Percentiles rank a stretch among this genome's conserved stretches.
Conservation (phyloP, 2,329 filamentous ascomycete genomes). For the Hypoxylon sp. region DNA sequence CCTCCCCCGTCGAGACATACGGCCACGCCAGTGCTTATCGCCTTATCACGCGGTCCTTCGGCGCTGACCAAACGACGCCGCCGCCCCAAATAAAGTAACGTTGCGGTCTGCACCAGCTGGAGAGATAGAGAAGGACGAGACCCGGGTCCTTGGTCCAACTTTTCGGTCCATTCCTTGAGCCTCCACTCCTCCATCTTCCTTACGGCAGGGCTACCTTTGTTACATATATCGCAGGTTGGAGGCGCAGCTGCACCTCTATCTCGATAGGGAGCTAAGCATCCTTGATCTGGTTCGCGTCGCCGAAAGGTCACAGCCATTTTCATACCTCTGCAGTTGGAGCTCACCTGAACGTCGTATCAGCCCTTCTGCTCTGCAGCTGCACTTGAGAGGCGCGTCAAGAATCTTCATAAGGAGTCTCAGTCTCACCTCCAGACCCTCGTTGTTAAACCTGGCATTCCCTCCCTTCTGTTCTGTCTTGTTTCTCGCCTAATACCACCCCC, state of each 20-base stretch:
- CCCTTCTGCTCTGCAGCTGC: constrained; percentile 16
- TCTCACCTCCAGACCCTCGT: constrained; percentile 16
- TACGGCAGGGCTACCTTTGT: constrained; percentile 10
- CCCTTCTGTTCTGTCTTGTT: constrained; percentile 14
- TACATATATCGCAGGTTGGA: no score
- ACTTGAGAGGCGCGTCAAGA: constrained; percentile 1
- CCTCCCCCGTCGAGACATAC: no score
- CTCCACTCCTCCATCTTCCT: constrained; percentile 10
- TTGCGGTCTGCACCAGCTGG: constrained; percentile 28
- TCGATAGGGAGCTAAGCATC: constrained; percentile 16
- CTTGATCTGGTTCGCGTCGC: constrained; percentile 11
- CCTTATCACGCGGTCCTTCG: constrained; percentile 16
- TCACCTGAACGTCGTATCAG: constrained; percentile 25
- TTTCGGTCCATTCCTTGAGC: constrained; percentile 15
- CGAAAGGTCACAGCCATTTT: constrained; percentile 8
- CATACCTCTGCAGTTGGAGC: constrained; percentile 10
- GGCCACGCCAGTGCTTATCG: constrained; percentile 32
- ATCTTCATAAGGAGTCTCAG: constrained; percentile 18
- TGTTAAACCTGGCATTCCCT: constrained; percentile 21
- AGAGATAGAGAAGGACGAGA: constrained; percentile 15
- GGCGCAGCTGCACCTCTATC: constrained; percentile 23
- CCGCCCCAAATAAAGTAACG: constrained; percentile 29
- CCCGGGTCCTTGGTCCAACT: constrained; percentile 2
- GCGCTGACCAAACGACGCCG: constrained; percentile 16
- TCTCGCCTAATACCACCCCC: constrained; percentile 21